Evolutionary conservation across 176 grass and related monocot species (phyloP), one percentile per base, ranked within the genome.

Genomic region (Phoenix dactylifera): DNA sequence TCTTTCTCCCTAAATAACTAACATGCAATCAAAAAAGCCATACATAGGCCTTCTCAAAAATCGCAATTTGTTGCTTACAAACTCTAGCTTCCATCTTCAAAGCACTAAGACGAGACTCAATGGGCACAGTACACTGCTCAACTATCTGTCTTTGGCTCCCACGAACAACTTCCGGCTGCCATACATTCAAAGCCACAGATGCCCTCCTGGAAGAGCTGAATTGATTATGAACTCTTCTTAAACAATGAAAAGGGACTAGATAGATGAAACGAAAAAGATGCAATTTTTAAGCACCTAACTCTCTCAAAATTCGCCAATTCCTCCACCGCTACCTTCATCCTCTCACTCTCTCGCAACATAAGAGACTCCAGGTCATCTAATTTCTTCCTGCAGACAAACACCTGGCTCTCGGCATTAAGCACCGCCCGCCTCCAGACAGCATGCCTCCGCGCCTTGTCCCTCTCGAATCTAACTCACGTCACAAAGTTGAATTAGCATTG

Each of bases 21-120:
- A 10, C 10, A 72, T 57, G 49, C 28, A 54, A 65, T 57, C 22
- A 73, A 59, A 73, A 59, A 66, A 75, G 51, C 68, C 93, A 89
- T 92, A 98, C 93, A 59, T 98, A 89, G 51, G 22, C 49, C 48
- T 85, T 91, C 54, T 80, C 80, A 74, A 75, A 83, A 57, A 67
- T 78, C 64, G 50, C 67, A 73, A 92, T 83, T 76, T 98, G 84
- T 89, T 92, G 87, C 93, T 81, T 89, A 83, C 93, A 98, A 80
- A 98, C 87, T 92, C 80, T 85, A 65, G 86, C 63, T 30, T 98
- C 87, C 93, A 98, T 98, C 57, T 71, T 80, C 52, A 92, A 29
- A 75, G 72, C 76, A 86, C 44, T 69, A 73, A 98, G 59, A 79
- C 79, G 76, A 32, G 81, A 83, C 72, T 98, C 72, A 22, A 98